Conservation (phyloP, 2,329 filamentous ascomycete species). For the Saccharata proteae region DNA sequence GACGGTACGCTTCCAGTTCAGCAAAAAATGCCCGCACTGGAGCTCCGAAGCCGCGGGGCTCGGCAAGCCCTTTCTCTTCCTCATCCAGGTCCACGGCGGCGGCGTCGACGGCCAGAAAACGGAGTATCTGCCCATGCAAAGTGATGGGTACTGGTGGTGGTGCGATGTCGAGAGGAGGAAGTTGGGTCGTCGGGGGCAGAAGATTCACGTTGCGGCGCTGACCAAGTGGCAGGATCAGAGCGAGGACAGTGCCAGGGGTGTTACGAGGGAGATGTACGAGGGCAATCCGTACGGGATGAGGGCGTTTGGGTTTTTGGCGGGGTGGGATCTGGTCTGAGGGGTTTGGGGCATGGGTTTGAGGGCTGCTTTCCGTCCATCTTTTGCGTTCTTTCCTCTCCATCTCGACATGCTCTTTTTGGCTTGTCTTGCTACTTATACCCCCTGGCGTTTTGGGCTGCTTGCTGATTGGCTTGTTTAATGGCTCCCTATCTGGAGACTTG, state of each 20-base stretch:
- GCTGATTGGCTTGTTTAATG: too few relatives aligned
- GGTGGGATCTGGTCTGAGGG: conserved; percentile 4
- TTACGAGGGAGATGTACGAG: conserved; percentile 8
- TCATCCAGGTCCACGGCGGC: conserved; percentile 48
- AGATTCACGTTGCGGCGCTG: conserved; percentile 3
- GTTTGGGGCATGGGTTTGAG: too few relatives aligned
- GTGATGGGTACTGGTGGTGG: conserved; percentile 74
- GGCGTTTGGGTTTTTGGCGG: conserved; percentile 1
- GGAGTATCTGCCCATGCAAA: conserved; percentile 53
- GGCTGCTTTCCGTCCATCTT: too few relatives aligned
- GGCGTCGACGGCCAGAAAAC: conserved; percentile 55
- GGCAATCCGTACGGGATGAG: conserved; percentile 4
- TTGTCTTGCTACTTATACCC: too few relatives aligned
- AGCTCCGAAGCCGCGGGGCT: conserved; percentile 54
- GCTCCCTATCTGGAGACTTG: too few relatives aligned
- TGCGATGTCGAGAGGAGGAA: conserved; percentile 50
- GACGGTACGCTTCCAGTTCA: conserved; percentile 65
- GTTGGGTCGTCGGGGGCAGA: conserved; percentile 30
- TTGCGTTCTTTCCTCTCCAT: too few relatives aligned
- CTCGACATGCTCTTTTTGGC: too few relatives aligned
- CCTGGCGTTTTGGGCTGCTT: too few relatives aligned
- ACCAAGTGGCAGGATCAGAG: conserved; percentile 6
- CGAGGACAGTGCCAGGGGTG: conserved; percentile 7
- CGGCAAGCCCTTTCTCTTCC: conserved; percentile 55
- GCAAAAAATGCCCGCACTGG: conserved; percentile 73